A percentile compares a stretch with the other conserved stretches of the same genome.
Conservation (phyloP, 805 yeast genomes). For the Candida mattraensis region DNA sequence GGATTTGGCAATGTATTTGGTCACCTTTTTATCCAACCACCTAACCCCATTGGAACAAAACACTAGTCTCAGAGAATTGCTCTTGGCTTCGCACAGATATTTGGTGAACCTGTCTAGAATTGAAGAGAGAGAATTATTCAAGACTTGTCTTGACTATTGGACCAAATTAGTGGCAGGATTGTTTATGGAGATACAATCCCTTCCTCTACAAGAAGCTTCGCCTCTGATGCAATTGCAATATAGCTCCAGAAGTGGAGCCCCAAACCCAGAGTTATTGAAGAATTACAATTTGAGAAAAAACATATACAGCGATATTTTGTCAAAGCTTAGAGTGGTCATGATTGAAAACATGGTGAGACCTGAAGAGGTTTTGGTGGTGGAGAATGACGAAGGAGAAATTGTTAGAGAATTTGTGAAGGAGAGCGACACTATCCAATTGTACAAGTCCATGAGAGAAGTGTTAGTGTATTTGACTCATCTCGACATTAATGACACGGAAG, state of each 20-base stretch:
- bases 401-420: constrained; percentile 97
- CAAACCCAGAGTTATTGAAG: constrained; percentile 76
- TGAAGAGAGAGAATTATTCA: constrained; percentile 94
- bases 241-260: constrained; percentile 67
- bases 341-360: constrained; percentile 98
- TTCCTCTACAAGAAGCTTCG: constrained; percentile 69
- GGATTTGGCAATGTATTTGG: constrained; percentile 89
- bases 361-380: constrained; percentile 95
- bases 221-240: constrained; percentile 72
- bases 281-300: constrained; percentile 84
- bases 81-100: constrained; percentile 74
- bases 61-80: constrained; percentile 48
- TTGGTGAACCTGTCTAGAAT: constrained; percentile 82
- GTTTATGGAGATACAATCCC: constrained; percentile 79
- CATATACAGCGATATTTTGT: constrained; percentile 71
- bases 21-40: constrained; percentile 80
- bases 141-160: constrained; percentile 96
- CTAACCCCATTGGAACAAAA: constrained; percentile 61
- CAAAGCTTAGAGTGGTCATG: constrained; percentile 85
- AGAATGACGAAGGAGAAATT: constrained; percentile 98
- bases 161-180: constrained; percentile 76
- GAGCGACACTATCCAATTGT: constrained; percentile 92
- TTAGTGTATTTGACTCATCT: constrained; percentile 93
- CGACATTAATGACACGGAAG: constrained; percentile 91
- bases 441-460: constrained; percentile 94